Evolutionary conservation across 257 asterid genomes (phyloP).

Genomic region (Ilex aquifolium): DNA sequence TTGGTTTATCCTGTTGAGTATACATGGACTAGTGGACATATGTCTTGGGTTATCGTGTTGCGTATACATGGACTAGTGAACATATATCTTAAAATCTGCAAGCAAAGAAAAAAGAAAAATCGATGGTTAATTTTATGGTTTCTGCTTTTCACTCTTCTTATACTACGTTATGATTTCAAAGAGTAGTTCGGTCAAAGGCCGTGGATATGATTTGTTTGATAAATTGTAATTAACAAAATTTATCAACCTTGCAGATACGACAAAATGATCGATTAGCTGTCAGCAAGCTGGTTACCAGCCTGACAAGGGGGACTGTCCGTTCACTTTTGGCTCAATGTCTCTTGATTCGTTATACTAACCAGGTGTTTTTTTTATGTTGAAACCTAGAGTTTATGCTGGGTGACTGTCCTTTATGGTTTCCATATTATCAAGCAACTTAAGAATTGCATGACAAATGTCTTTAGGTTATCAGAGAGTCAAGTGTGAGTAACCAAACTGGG

Average conservation of each 20-base stretch:
- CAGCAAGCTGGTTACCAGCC: conserved; percentile 85
- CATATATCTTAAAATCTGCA: no score
- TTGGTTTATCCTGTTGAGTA: no score
- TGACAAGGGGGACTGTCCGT: conserved; percentile 92
- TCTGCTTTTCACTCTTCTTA: no score
- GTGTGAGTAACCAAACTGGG: conserved; percentile 61
- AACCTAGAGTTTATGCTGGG: neutral
- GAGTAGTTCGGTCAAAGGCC: no score
- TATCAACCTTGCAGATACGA: conserved; percentile 55
- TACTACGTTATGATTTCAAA: no score
- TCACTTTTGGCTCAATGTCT: conserved; percentile 95
- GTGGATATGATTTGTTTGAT: no score
- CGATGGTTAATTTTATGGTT: no score
- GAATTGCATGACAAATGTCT: conserved; percentile 5
- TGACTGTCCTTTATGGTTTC: neutral
- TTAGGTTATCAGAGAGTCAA: conserved; percentile 85
- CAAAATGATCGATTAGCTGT: conserved; percentile 95
- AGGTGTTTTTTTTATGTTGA: conserved; percentile 39
- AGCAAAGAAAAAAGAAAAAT: no score
- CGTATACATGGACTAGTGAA: no score
- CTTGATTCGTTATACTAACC: conserved; percentile 86
- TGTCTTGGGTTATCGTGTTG: no score
- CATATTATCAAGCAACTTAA: neutral
- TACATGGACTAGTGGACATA: no score
- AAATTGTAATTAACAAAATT: conserved; percentile 2